Evolutionary conservation across 176 grass and related monocot genomes (phyloP), one percentile per base, ranked within the genome.

Genomic region (sorghum (Sorghum bicolor)): DNA sequence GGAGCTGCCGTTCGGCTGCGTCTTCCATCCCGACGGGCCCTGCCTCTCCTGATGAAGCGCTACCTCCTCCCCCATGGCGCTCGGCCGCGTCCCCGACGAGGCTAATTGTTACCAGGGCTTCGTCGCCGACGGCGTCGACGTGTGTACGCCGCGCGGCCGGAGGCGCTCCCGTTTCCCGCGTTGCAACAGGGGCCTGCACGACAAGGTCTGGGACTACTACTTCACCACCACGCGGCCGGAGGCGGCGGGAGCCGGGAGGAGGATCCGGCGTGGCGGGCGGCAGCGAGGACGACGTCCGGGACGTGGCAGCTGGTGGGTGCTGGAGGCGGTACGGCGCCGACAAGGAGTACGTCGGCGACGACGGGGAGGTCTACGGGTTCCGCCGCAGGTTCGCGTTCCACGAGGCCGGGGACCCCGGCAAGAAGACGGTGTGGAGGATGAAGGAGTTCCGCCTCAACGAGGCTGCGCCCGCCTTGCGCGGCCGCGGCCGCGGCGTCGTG

Each of bases 381-480:
- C 32, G 63, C 16, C 15, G 15, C 63, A 57, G 25, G 36, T 43
- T 70, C 48, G 74, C 64, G 34, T 85, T 70, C 83, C 57, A 70
- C 74, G 17, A 38, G 33, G 44, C 41, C 41, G 41, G 41, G 41
- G 2, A 3, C 41, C 41, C 2, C 6, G 19, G 31, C 64, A 33
- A 29, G 74, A 36, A 16, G 64, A 85, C 64, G 34, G 17, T 25
- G 31, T 85, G 73, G 83, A 44, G 47, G 24, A 41, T 60, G 83
- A 77, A 77, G 73, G 82, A 84, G 63, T 43, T 15, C 73, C 41
- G 60, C 15, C 73, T 84, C 32, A 52, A 77, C 31, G 72, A 68
- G 82, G 5, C 32, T 40, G 32, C 32, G 2, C 32, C 72, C 43
- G 20, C 39, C 39, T 34, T 34, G 33, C 33, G 33, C 33, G 33